A percentile compares a stretch with the other conserved stretches of the same genome.
Conservation (phyloP, 768 basidiomycete genomes). For the Exidia glandulosa region DNA sequence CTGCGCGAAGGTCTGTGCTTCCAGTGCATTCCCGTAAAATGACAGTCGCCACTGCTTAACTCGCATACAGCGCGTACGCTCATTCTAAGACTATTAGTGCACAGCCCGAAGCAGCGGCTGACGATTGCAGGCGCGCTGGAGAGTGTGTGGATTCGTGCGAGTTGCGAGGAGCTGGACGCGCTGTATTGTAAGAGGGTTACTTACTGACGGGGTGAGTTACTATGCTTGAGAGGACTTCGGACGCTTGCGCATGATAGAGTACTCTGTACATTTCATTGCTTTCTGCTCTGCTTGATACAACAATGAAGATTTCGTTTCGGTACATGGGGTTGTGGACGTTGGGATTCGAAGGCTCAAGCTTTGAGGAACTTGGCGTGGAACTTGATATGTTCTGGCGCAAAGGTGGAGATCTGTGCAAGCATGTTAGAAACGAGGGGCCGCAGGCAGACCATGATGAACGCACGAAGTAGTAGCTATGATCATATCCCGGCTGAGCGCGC, state of each 20-base stretch:
- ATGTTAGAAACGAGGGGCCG: not conserved
- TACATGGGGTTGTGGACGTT: too few species aligned
- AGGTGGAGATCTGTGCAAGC: constrained; percentile 65
- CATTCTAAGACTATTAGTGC: constrained; percentile 48
- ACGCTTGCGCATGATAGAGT: too few species aligned
- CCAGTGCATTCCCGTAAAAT: constrained; percentile 5
- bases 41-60: not conserved
- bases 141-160: constrained; percentile 56
- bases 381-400: constrained; percentile 79
- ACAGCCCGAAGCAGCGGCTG: constrained; percentile 44
- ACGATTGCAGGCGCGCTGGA: constrained; percentile 52
- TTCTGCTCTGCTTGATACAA: not conserved
- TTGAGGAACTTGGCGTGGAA: constrained; percentile 88
- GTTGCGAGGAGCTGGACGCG: constrained; percentile 46
- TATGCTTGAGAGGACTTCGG: too few species aligned
- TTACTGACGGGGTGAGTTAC: too few species aligned
- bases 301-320: too few species aligned
- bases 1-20: constrained; percentile 43
- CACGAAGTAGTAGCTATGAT: constrained; percentile 86
- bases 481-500: constrained; percentile 71
- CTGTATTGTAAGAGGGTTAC: constrained; percentile 43
- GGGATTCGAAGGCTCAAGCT: constrained; percentile 27
- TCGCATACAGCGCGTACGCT: constrained; percentile 42
- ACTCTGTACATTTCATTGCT: not conserved
- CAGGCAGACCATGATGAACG: constrained; percentile 10